Percentiles rank a stretch among this genome's conserved stretches.
These are phyloP conservation scores for Scheffersomyces lignicola DNA, from an alignment of 1,139 yeast species.

Conservation along the genomic window DNA sequence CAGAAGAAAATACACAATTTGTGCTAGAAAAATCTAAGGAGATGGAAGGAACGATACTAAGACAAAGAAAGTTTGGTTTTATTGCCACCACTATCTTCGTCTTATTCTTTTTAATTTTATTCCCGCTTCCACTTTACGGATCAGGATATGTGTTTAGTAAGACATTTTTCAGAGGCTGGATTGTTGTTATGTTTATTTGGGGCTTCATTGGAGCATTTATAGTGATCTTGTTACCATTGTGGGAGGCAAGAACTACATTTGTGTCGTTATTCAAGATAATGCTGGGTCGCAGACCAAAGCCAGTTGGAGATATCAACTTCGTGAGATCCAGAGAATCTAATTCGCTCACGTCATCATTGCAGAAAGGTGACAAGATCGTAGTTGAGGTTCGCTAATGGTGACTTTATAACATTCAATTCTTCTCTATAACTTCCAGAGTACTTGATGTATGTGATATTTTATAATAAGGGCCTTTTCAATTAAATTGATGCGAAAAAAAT, in stretches of 20 bases:
- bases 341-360: not conserved
- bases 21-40: conserved; percentile 37
- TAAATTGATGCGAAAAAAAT: no score
- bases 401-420: not conserved
- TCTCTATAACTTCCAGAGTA: no score
- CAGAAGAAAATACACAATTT: conserved; percentile 18
- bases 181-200: conserved; percentile 74
- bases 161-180: conserved; percentile 81
- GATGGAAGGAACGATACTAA: conserved; percentile 42
- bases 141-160: conserved; percentile 67
- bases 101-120: conserved; percentile 59
- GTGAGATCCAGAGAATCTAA: not conserved
- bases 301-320: conserved; percentile 1
- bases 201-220: conserved; percentile 55
- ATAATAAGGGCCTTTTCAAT: no score
- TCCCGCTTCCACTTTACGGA: conserved; percentile 94
- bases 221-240: conserved; percentile 61
- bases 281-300: not conserved
- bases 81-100: conserved; percentile 56
- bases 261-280: not conserved
- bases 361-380: not conserved
- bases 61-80: conserved; percentile 51
- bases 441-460: no score
- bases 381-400: not conserved
- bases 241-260: conserved; percentile 53